These are phyloP conservation scores for Pistacia vera DNA, from an alignment of 345 rosid genomes.

Conservation along the genomic window DNA sequence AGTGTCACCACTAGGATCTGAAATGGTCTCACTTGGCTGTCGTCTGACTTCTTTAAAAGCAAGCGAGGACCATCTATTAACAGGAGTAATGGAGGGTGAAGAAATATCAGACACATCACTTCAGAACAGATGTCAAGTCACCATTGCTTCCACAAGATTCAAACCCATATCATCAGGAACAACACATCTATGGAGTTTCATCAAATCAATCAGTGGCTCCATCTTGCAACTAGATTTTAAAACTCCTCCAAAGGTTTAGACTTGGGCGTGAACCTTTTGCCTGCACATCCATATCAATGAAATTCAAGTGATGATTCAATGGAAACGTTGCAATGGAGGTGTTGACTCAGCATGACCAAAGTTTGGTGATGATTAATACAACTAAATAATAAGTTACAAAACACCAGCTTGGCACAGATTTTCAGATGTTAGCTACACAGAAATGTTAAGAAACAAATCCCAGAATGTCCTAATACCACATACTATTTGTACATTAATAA, in stretches of 20 bases:
- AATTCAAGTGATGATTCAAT: neutral
- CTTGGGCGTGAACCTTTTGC: slow-evolving; percentile 51
- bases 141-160: slow-evolving; percentile 21
- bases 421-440: neutral
- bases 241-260: slow-evolving; percentile 56
- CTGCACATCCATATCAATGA: slow-evolving; percentile 38
- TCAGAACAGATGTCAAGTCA: slow-evolving; percentile 15
- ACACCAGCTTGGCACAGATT: neutral
- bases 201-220: slow-evolving; percentile 79
- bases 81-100: slow-evolving; percentile 25
- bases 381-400: neutral
- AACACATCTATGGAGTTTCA: slow-evolving; percentile 55
- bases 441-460: neutral
- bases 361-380: neutral
- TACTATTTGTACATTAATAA: neutral
- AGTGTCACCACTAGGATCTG: slow-evolving; percentile 15
- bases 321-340: neutral
- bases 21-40: slow-evolving; percentile 19
- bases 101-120: slow-evolving; percentile 18
- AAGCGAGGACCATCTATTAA: slow-evolving; percentile 12
- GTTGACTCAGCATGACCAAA: neutral
- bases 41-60: slow-evolving; percentile 22
- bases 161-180: slow-evolving; percentile 25
- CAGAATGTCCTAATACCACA: neutral
- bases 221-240: slow-evolving; percentile 46